A percentile compares a stretch with the other conserved stretches of the same genome.
Conservation (phyloP, 192 early-diverging fungal species). For the Coemansia sp. region DNA sequence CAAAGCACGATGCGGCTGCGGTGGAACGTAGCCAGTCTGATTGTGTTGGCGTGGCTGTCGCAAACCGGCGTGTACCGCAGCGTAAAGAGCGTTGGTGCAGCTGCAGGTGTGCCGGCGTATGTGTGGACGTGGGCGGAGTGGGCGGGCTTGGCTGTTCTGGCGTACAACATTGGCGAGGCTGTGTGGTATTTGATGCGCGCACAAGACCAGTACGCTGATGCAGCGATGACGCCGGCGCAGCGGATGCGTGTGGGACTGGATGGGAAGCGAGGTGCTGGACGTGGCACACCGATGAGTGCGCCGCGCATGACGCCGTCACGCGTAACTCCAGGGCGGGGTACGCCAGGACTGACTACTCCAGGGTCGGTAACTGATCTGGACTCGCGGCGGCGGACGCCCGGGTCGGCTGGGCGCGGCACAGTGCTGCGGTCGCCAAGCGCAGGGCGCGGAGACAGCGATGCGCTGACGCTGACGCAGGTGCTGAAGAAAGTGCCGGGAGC, state of each 20-base stretch:
- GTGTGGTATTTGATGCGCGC: constrained; percentile 49
- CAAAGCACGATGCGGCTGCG: constrained; percentile 49
- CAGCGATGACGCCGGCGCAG: constrained; percentile 42
- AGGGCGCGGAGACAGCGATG: constrained; percentile 10
- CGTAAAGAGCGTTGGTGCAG: constrained; percentile 19
- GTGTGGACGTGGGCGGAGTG: constrained; percentile 35
- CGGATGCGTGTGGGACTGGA: constrained; percentile 46
- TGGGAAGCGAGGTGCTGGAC: constrained; percentile 8
- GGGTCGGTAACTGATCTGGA: constrained; percentile 30
- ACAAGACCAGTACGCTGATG: constrained; percentile 28
- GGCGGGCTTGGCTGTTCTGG: constrained; percentile 20
- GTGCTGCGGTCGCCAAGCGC: constrained; percentile 31
- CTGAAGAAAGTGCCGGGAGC: constrained; percentile 33
- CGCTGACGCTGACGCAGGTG: constrained; percentile 38
- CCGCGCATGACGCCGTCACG: constrained; percentile 40
- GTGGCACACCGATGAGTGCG: constrained; percentile 20
- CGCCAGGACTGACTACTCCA: constrained; percentile 9
- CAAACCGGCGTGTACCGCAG: constrained; percentile 40
- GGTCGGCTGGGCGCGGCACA: constrained; percentile 7
- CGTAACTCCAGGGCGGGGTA: neutral
- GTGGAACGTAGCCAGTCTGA: constrained; percentile 42
- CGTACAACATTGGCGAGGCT: constrained; percentile 51
- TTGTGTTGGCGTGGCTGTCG: constrained; percentile 26
- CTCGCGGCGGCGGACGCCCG: constrained; percentile 30
- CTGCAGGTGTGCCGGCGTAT: constrained; percentile 15